These are phyloP conservation scores for Parastagonospora nodorum DNA, from an alignment of 2,329 filamentous ascomycete genomes.

Conservation along the genomic window DNA sequence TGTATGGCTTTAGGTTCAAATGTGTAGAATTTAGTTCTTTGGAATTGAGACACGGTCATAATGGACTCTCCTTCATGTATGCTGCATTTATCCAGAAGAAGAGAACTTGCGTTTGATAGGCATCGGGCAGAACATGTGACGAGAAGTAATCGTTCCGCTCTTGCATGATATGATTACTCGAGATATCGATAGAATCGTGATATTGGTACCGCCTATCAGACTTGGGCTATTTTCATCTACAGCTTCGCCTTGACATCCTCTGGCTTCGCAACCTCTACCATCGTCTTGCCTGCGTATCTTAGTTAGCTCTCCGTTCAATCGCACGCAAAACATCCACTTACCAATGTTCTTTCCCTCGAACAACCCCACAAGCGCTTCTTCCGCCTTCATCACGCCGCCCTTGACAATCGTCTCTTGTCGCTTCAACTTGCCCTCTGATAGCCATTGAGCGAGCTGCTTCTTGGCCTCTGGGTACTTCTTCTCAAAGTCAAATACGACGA, in stretches of 20 bases:
- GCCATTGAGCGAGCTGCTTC: conserved; percentile 67
- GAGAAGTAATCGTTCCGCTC: no score
- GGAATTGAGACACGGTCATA: no score
- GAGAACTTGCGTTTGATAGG: no score
- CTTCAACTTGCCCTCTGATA: conserved; percentile 73
- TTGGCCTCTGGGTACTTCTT: conserved; percentile 63
- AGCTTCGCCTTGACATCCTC: conserved; percentile 47
- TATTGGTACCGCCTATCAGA: neutral
- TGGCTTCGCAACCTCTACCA: conserved; percentile 46
- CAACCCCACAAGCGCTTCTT: conserved; percentile 66
- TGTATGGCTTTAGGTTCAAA: neutral
- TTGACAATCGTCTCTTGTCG: conserved; percentile 71
- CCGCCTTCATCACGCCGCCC: conserved; percentile 69
- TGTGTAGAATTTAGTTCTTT: no score
- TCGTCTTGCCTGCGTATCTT: conserved; percentile 59
- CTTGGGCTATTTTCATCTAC: conserved; percentile 16
- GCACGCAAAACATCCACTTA: conserved; percentile 46
- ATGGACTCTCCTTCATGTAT: no score
- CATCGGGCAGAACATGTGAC: no score
- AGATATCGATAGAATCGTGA: neutral
- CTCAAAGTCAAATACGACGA: conserved; percentile 73
- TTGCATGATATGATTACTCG: no score
- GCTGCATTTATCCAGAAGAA: no score
- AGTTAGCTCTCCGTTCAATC: conserved; percentile 1
- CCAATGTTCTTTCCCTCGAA: conserved; percentile 74